Evolutionary conservation across 139 green algal genomes (phyloP).

Genomic region (Micromonas pusilla): DNA sequence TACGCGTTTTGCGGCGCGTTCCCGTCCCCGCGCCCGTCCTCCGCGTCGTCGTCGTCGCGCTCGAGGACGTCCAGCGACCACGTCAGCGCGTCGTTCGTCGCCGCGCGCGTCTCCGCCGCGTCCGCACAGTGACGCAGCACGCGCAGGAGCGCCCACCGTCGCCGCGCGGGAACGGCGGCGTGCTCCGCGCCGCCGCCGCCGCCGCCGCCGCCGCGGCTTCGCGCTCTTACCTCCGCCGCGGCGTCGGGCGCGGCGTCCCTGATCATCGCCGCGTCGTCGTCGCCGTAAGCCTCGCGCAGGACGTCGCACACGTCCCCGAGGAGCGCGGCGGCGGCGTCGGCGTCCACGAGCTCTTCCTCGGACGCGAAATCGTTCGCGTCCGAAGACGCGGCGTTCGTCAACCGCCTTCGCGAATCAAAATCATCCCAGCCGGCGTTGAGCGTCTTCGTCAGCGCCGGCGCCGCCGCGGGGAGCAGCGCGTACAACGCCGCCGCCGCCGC

Average conservation of each 20-base stretch:
- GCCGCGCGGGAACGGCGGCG: too few relatives aligned
- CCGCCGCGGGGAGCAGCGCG: not conserved
- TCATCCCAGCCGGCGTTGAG: not conserved
- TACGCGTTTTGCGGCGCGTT: too few relatives aligned
- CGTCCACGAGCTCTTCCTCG: too few relatives aligned
- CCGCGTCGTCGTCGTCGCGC: not conserved
- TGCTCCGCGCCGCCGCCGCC: not conserved
- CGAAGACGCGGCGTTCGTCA: not conserved
- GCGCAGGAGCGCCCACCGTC: not conserved
- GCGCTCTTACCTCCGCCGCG: not conserved
- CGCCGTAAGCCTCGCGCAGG: not conserved
- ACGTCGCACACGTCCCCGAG: not conserved
- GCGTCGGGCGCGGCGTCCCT: too few relatives aligned
- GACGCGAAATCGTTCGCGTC: too few relatives aligned
- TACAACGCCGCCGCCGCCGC: not conserved
- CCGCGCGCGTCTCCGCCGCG: too few relatives aligned
- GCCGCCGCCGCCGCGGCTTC: too few relatives aligned
- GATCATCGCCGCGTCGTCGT: not conserved
- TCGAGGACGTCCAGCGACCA: not conserved
- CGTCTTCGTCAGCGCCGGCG: not conserved
- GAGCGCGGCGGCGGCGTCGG: not conserved
- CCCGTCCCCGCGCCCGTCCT: too few relatives aligned
- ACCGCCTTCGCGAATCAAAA: not conserved
- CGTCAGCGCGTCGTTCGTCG: not conserved
- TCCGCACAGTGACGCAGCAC: not conserved